These are phyloP conservation scores for Berkeleyomyces basicola DNA, from an alignment of 2,329 filamentous ascomycete species.

Conservation along the genomic window DNA sequence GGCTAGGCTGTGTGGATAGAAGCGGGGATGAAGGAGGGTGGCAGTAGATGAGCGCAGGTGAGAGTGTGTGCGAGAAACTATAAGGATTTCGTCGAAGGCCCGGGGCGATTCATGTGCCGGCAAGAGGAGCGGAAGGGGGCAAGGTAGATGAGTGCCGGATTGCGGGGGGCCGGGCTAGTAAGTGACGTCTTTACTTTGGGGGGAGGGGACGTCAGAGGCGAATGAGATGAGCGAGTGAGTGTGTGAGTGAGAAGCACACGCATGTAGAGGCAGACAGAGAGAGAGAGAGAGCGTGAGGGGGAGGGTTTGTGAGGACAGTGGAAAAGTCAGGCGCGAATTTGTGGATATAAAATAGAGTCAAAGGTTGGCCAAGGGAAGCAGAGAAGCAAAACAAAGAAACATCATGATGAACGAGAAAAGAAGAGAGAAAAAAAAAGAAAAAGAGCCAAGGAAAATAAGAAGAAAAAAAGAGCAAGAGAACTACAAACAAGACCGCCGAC, in stretches of 20 bases:
- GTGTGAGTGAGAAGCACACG: background rate
- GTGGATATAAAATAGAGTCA: background rate
- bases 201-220: background rate
- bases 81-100: background rate
- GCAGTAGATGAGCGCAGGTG: background rate
- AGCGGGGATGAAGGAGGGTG: background rate
- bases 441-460: background rate
- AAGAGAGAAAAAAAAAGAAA: background rate
- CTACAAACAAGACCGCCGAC: background rate
- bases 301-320: background rate
- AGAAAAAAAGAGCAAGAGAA: background rate
- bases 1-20: background rate
- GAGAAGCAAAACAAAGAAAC: background rate
- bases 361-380: background rate
- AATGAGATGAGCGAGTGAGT: background rate
- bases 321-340: background rate
- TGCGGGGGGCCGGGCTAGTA: background rate
- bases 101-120: background rate
- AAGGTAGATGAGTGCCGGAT: background rate
- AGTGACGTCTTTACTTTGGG: background rate
- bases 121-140: background rate
- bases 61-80: background rate
- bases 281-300: background rate
- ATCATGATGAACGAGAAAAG: slow-evolving; percentile 1
- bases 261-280: background rate